phyloP scores from a whole-genome alignment of 306 rosid species.

The Phaseolus lunatus region DNA sequence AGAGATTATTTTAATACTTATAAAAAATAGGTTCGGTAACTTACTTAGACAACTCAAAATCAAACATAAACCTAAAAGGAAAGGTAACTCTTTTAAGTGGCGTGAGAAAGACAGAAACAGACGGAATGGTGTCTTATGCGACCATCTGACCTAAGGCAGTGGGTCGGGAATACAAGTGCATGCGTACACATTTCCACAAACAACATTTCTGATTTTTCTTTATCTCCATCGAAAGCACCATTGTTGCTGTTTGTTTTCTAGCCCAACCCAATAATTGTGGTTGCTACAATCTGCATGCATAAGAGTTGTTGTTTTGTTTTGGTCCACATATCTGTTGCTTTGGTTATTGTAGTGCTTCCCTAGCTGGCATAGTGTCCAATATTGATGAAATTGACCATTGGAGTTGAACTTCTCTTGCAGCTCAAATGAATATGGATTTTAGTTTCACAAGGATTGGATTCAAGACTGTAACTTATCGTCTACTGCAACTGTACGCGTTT shows the following conservation, averaged over 20 bases:
- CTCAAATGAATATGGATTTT: no score
- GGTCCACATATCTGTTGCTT: not conserved
- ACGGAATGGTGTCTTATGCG: no score
- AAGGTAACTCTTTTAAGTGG: no score
- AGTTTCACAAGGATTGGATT: not conserved
- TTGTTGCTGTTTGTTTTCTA: not conserved
- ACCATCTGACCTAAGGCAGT: no score
- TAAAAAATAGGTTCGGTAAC: no score
- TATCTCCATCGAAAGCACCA: not conserved
- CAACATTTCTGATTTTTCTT: not conserved
- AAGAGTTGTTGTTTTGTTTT: not conserved
- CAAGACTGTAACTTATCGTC: not conserved
- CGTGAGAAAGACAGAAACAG: no score
- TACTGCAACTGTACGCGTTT: not conserved
- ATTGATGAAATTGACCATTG: not conserved
- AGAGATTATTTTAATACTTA: no score
- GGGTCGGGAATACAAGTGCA: no score
- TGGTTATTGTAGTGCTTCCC: not conserved
- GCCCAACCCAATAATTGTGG: constrained; percentile 5
- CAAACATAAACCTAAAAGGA: no score
- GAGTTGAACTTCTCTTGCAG: no score
- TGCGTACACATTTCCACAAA: no score
- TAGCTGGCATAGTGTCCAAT: not conserved
- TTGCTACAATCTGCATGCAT: not conserved
- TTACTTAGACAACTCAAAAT: no score